Evolutionary conservation across 306 rosid species (phyloP).

Genomic region (Luffa acutangula): DNA sequence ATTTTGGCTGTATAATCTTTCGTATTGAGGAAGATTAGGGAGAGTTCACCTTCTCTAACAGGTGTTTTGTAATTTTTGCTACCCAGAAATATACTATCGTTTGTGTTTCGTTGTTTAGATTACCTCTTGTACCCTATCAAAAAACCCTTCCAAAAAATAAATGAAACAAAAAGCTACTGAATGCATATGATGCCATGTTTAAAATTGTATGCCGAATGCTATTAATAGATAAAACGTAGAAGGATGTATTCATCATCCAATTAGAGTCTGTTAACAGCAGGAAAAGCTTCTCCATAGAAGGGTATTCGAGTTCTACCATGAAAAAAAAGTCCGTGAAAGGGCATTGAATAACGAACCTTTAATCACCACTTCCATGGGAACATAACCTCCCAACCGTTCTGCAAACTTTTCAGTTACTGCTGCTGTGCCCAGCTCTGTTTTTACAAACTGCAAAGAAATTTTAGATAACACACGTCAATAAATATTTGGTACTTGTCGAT

Average conservation of each 20-base stretch:
- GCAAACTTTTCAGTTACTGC: conserved; percentile 19
- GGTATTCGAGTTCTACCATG: background rate
- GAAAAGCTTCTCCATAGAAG: background rate
- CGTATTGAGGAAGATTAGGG: too few relatives aligned
- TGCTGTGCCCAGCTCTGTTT: conserved; percentile 39
- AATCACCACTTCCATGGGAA: conserved; percentile 83
- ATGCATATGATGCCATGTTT: background rate
- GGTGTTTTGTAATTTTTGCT: too few relatives aligned
- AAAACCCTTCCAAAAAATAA: too few relatives aligned
- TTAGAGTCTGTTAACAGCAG: background rate
- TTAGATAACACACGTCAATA: background rate
- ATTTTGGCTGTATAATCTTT: too few relatives aligned
- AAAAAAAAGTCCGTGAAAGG: background rate
- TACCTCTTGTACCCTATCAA: too few relatives aligned
- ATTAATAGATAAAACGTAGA: background rate
- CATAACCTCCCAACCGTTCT: conserved; percentile 43
- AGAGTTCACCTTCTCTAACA: too few relatives aligned
- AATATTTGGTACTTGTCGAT: conserved; percentile 1
- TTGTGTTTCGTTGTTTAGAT: too few relatives aligned
- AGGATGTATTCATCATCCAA: background rate
- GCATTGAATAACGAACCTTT: conserved; percentile 39
- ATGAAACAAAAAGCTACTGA: background rate
- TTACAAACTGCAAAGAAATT: conserved; percentile 62
- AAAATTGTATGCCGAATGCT: background rate
- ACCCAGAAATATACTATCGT: too few relatives aligned